Evolutionary conservation across 2,329 filamentous ascomycete species (phyloP).

Genomic region (Aspergillus amoenus): DNA sequence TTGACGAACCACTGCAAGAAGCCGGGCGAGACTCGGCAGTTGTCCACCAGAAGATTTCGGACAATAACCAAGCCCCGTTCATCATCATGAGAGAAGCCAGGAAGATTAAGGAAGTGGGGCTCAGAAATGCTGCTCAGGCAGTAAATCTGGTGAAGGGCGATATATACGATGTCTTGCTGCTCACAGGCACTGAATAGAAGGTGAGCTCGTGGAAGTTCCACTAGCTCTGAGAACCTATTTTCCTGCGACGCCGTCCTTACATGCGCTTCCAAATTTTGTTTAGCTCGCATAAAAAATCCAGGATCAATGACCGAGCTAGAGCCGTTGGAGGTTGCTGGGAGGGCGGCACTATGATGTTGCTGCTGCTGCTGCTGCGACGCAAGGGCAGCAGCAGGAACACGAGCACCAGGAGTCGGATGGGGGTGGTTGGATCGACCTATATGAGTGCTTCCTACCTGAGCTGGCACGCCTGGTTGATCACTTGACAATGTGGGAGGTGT

Average conservation of each 20-base stretch:
- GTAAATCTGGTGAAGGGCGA: slow-evolving; percentile 65
- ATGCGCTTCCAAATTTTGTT: slow-evolving; percentile 19
- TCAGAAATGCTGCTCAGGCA: slow-evolving; percentile 54
- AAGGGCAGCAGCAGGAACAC: not conserved
- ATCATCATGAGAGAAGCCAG: slow-evolving; percentile 35
- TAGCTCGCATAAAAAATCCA: slow-evolving; percentile 9
- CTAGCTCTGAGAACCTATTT: slow-evolving; percentile 38
- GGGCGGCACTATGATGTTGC: not conserved
- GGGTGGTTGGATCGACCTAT: not conserved
- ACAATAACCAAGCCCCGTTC: slow-evolving; percentile 37
- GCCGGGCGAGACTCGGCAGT: slow-evolving; percentile 39
- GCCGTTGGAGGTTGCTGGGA: not conserved
- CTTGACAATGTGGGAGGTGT: not conserved
- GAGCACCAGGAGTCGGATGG: not conserved
- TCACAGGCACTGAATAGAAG: slow-evolving; percentile 59
- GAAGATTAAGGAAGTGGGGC: slow-evolving; percentile 35
- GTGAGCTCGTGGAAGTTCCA: slow-evolving; percentile 47
- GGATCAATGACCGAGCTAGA: slow-evolving; percentile 16
- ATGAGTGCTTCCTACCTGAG: not conserved
- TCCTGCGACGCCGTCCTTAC: slow-evolving; percentile 13
- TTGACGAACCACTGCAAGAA: slow-evolving; percentile 48
- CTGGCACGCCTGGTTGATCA: not conserved
- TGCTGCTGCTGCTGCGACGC: not conserved
- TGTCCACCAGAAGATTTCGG: slow-evolving; percentile 47
- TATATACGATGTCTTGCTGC: slow-evolving; percentile 60